phyloP scores from a whole-genome alignment of 75 land plant species.

The Azolla pinnata region DNA sequence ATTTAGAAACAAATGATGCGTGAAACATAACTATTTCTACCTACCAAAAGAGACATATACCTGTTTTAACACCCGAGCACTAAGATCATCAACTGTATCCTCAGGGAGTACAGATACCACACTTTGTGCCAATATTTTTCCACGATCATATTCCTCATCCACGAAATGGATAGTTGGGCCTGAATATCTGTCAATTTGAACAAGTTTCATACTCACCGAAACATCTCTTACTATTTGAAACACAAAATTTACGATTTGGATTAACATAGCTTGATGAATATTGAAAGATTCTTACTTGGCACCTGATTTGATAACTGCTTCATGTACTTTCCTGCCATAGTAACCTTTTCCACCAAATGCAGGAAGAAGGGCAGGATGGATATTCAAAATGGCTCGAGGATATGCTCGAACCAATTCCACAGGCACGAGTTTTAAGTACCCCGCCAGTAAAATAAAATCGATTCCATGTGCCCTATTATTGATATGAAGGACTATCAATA shows the following conservation, averaged over 20 bases:
- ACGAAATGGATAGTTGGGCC: slow-evolving; percentile 93
- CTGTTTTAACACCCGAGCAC: slow-evolving; percentile 72
- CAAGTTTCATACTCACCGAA: no score
- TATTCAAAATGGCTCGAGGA: slow-evolving; percentile 72
- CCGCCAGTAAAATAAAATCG: slow-evolving; percentile 75
- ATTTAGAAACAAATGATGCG: no score
- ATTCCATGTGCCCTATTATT: slow-evolving; percentile 42
- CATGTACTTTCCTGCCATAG: slow-evolving; percentile 88
- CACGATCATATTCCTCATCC: slow-evolving; percentile 86
- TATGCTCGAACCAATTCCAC: slow-evolving; percentile 57
- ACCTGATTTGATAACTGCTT: slow-evolving; percentile 90
- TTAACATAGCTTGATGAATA: no score
- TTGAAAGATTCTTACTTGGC: no score
- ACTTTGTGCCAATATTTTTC: slow-evolving; percentile 73
- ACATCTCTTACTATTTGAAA: no score
- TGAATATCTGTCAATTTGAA: slow-evolving; percentile 81
- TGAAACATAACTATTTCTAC: no score
- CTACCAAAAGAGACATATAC: no score
- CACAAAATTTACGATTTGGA: no score
- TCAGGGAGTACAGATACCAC: slow-evolving; percentile 65
- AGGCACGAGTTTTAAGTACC: slow-evolving; percentile 80
- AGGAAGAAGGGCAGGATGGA: slow-evolving; percentile 95
- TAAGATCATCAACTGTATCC: slow-evolving; percentile 61
- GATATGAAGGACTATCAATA: not conserved
- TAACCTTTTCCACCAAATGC: slow-evolving; percentile 98